These are phyloP conservation scores for Adansonia madagascariensis DNA, from an alignment of 441 rosid genomes.

Conservation along the genomic window DNA sequence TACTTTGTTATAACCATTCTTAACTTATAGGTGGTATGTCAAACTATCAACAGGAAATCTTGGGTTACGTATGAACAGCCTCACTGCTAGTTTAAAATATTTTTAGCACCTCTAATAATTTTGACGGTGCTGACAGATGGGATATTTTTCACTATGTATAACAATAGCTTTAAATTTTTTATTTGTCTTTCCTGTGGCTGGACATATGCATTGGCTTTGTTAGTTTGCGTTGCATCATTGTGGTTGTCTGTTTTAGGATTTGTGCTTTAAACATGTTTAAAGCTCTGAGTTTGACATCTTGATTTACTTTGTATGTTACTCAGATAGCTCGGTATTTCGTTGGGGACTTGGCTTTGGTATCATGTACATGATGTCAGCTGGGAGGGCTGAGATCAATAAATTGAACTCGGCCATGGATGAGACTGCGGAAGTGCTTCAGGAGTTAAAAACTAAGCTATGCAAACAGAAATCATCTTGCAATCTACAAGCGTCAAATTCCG, in stretches of 20 bases:
- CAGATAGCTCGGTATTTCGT: conserved; percentile 62
- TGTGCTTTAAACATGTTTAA: conserved; percentile 14
- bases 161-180: not conserved
- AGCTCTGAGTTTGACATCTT: conserved; percentile 1
- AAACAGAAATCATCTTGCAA: conserved; percentile 48
- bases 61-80: not conserved
- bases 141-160: not conserved
- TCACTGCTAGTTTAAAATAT: not conserved
- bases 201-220: not conserved
- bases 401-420: conserved; percentile 66
- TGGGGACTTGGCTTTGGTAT: conserved; percentile 77
- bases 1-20: not conserved
- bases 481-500: conserved; percentile 29
- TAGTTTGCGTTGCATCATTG: not conserved
- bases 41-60: not conserved
- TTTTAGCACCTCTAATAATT: not conserved
- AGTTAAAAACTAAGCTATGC: conserved; percentile 64
- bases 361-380: conserved; percentile 81
- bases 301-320: conserved; percentile 22
- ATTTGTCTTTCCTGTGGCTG: not conserved
- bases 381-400: conserved; percentile 65
- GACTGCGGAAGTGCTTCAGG: conserved; percentile 68
- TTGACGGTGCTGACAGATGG: not conserved
- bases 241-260: not conserved
- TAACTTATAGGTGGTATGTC: not conserved